A percentile compares a stretch with the other conserved stretches of the same genome.
Evolutionary conservation across 352 stramenopile species (phyloP).

Genomic region (Elongisporangium prolatum): DNA sequence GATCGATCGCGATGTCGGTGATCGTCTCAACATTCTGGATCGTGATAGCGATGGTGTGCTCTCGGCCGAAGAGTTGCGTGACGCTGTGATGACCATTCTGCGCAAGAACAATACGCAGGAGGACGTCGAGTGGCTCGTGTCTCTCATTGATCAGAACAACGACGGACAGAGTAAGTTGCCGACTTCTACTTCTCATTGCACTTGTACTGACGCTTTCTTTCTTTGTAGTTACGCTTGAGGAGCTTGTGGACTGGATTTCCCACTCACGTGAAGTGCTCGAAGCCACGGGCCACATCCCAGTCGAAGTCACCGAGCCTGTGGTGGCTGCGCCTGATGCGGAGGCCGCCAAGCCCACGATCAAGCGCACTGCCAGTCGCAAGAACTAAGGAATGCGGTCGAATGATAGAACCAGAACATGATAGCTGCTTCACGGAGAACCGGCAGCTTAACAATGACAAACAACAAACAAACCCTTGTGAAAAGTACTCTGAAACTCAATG

Average conservation of each 20-base stretch:
- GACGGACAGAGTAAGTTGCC: constrained; percentile 78
- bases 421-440: no score
- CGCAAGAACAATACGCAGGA: constrained; percentile 92
- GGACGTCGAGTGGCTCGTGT: constrained; percentile 93
- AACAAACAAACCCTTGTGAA: no score
- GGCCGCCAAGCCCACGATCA: constrained; percentile 47
- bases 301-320: constrained; percentile 32
- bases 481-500: no score
- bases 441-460: no score
- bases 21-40: constrained; percentile 97
- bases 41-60: constrained; percentile 96
- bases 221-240: constrained; percentile 85
- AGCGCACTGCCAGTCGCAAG: constrained; percentile 67
- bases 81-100: constrained; percentile 94
- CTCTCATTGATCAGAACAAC: constrained; percentile 90
- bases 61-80: constrained; percentile 92
- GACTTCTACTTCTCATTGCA: constrained; percentile 1
- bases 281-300: constrained; percentile 69
- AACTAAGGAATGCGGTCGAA: constrained; percentile 30
- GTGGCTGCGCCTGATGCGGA: constrained; percentile 17
- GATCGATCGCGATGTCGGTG: constrained; percentile 95
- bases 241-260: constrained; percentile 88
- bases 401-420: no score
- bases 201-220: constrained; percentile 3
- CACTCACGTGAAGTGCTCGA: constrained; percentile 88